These are phyloP conservation scores for Euphorbia corollata DNA, from an alignment of 441 rosid genomes.

Conservation along the genomic window DNA sequence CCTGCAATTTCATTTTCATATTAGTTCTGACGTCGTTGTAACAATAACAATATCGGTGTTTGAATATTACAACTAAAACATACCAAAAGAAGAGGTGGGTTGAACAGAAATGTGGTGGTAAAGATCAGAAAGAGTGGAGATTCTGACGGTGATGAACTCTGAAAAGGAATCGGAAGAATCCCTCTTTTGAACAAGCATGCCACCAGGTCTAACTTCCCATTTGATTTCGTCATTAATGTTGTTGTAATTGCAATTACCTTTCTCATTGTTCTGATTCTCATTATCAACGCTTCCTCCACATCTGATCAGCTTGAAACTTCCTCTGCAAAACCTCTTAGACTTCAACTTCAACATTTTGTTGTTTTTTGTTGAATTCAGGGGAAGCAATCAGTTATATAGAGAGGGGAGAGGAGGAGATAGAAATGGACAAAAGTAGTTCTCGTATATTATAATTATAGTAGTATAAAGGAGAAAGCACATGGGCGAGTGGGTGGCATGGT, in stretches of 20 bases:
- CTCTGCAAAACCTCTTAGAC: slow-evolving; percentile 61
- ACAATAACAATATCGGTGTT: no score
- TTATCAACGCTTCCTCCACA: slow-evolving; percentile 18
- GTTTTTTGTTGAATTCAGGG: slow-evolving; percentile 8
- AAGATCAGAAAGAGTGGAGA: slow-evolving; percentile 51
- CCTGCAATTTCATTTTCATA: slow-evolving; percentile 28
- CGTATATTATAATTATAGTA: no score
- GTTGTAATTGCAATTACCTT: slow-evolving; percentile 12
- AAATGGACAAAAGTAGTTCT: neutral
- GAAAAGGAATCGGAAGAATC: slow-evolving; percentile 36
- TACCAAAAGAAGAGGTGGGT: slow-evolving; percentile 84
- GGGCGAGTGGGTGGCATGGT: slow-evolving; percentile 33
- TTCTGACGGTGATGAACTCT: slow-evolving; percentile 52
- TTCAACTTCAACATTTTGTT: slow-evolving; percentile 55
- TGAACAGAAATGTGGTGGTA: slow-evolving; percentile 62
- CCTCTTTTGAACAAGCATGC: slow-evolving; percentile 91
- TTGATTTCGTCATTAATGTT: slow-evolving; percentile 46
- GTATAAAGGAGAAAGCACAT: slow-evolving; percentile 25
- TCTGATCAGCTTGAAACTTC: slow-evolving; percentile 51
- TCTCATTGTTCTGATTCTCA: neutral
- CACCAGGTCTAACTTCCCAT: slow-evolving; percentile 93
- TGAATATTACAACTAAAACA: neutral
- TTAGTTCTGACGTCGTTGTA: no score
- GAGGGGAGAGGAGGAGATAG: slow-evolving; percentile 31
- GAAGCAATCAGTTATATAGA: slow-evolving; percentile 32